A percentile compares a stretch with the other conserved stretches of the same genome.
Evolutionary conservation across 2,329 filamentous ascomycete genomes (phyloP).

Genomic region (Trichophyton mentagrophytes): DNA sequence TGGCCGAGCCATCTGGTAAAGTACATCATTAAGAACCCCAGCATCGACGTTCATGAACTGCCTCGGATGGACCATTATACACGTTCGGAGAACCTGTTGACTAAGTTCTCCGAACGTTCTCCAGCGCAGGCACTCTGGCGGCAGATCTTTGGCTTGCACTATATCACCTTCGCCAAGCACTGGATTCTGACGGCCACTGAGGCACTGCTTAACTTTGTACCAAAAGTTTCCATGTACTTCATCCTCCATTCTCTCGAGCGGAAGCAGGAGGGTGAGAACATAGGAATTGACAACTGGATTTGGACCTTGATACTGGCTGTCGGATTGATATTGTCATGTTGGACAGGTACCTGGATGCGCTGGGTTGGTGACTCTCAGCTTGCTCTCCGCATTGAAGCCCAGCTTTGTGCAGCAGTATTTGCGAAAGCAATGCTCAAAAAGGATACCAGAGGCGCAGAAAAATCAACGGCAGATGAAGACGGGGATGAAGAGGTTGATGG

Average conservation of each 20-base stretch:
- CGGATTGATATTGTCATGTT: neutral
- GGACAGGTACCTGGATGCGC: neutral
- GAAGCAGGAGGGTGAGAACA: neutral
- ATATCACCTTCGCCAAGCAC: neutral
- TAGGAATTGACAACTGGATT: neutral
- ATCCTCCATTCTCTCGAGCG: constrained; percentile 3
- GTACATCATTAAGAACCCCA: constrained; percentile 3
- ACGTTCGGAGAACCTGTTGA: neutral
- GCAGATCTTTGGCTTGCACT: neutral
- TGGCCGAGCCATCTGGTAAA: constrained; percentile 1
- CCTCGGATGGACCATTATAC: neutral
- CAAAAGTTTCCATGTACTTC: constrained; percentile 3
- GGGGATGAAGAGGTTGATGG: neutral
- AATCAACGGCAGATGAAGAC: neutral
- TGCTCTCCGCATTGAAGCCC: constrained; percentile 1
- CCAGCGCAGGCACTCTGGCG: neutral
- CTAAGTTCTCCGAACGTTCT: neutral
- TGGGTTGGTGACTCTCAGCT: neutral
- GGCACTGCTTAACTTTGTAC: neutral
- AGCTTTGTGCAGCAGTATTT: constrained; percentile 4
- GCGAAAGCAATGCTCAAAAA: constrained; percentile 4
- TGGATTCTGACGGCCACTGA: neutral
- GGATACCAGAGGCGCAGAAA: neutral
- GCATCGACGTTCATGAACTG: neutral
- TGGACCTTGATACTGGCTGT: neutral